Base-by-base conservation (phyloP, 1,284 basidiomycete genomes). In the Neolentinus lepideus region DNA sequence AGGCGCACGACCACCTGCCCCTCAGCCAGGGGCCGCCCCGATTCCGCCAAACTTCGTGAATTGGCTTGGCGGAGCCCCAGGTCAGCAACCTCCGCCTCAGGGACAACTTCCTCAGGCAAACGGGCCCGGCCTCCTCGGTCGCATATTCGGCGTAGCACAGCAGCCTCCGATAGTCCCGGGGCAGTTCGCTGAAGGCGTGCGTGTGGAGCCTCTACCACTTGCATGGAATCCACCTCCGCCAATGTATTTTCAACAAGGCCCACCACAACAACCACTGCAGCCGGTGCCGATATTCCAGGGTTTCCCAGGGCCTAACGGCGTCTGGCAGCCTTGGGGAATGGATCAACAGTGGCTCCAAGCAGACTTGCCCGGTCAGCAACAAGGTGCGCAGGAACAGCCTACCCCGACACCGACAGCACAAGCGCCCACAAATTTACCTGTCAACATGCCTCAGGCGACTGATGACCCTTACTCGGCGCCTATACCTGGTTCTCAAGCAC, bases 271-370 rank as follows among this genome's bases (percentile, higher is more conserved):
- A 51, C 66, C 60, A 24, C 58, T 59, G 31, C 66, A 64, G 9
- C 69, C 65, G 38, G 61, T 52, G 46, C 71, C 70, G 2, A 54
- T 66, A 4, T 68, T 70, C 54, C 61, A 68, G 57, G 85, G 85
- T 4, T 88, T 86, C 60, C 71, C 76, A 36, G 83, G 83, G 2
- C 84, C 84, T 16, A 78, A 76, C 36, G 81, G 78, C n/a, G 73
- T 69, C 19, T 87, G 84, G 82, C 80, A 80, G 56, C 76, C 76
- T 24, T 88, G 85, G 84, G 71, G 70, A 38, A 59, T 70, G 25
- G 70, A 74, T 57, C 71, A 59, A 16, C 66, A 65, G 46, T 66
- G 62, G 66, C 62, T 66, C 27, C 24, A 25, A n/a, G 8, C 38
- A 6, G 24, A 50, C 12, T 3, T 29, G 12, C 45, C 45, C 43